phyloP scores from a whole-genome alignment of 257 asterid species.

The Capsicum chinense region DNA sequence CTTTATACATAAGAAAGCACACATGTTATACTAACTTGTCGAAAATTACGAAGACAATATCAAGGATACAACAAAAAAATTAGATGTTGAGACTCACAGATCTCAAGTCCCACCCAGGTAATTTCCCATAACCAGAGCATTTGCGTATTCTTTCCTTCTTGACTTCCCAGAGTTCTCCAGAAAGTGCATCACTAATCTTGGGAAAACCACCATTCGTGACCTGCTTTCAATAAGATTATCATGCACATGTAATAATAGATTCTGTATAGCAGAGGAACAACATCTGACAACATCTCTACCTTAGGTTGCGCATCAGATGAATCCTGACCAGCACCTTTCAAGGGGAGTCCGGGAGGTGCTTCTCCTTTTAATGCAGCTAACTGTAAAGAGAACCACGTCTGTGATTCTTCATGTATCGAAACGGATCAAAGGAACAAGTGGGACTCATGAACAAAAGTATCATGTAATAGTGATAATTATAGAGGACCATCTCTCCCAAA shows the following conservation, averaged over 20 bases:
- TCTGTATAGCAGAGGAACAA: constrained; percentile 26
- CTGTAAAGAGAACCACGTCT: constrained; percentile 42
- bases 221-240: constrained; percentile 49
- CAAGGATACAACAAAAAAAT: constrained; percentile 8
- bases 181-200: constrained; percentile 83
- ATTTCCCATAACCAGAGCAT: constrained; percentile 79
- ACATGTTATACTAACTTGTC: not conserved
- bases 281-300: constrained; percentile 50
- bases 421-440: constrained; percentile 3
- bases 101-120: constrained; percentile 97
- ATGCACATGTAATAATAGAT: constrained; percentile 35
- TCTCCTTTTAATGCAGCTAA: constrained; percentile 99
- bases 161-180: constrained; percentile 98
- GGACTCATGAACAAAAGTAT: not conserved
- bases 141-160: constrained; percentile 95
- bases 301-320: constrained; percentile 86
- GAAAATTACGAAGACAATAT: constrained; percentile 17
- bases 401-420: constrained; percentile 23
- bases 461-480: not conserved
- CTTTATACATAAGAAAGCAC: not conserved
- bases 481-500: constrained; percentile 2
- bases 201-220: constrained; percentile 78
- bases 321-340: constrained; percentile 99
- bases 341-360: constrained; percentile 99
- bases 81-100: constrained; percentile 70